phyloP scores from a whole-genome alignment of 108 stramenopile genomes.

The Craspedostauros australis region DNA sequence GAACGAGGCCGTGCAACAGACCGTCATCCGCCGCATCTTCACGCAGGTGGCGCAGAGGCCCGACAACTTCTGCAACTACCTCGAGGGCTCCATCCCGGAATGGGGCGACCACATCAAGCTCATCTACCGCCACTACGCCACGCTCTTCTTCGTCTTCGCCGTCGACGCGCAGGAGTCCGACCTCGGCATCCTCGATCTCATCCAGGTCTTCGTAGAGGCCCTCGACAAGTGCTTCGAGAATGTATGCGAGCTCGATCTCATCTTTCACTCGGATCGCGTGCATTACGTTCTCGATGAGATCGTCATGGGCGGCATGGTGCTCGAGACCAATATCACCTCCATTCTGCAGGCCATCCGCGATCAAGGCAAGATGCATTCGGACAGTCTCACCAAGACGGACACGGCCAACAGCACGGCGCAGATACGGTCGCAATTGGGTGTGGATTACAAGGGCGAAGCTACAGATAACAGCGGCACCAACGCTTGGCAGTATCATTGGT shows the following conservation, averaged over 20 bases:
- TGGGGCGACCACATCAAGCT: slow-evolving; percentile 97
- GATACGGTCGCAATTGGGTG: slow-evolving; percentile 38
- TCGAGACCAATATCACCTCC: slow-evolving; percentile 94
- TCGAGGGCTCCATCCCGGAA: slow-evolving; percentile 93
- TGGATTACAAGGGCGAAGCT: no score
- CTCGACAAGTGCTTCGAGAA: slow-evolving; percentile 99
- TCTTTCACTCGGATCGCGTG: slow-evolving; percentile 95
- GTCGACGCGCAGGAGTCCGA: slow-evolving; percentile 97
- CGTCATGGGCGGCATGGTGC: slow-evolving; percentile 99
- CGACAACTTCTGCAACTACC: slow-evolving; percentile 98
- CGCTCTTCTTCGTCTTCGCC: slow-evolving; percentile 98
- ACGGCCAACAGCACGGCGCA: slow-evolving; percentile 27
- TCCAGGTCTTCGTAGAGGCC: slow-evolving; percentile 99
- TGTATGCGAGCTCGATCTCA: slow-evolving; percentile 99
- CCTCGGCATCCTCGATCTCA: slow-evolving; percentile 97
- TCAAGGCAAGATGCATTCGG: slow-evolving; percentile 87
- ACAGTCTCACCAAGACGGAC: slow-evolving; percentile 54
- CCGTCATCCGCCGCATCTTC: slow-evolving; percentile 91
- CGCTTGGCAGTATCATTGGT: slow-evolving; percentile 38
- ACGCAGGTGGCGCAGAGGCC: slow-evolving; percentile 94
- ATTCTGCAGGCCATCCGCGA: slow-evolving; percentile 92
- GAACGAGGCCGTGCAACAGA: slow-evolving; percentile 89
- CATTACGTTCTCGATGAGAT: slow-evolving; percentile 94
- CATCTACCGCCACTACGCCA: slow-evolving; percentile 99
- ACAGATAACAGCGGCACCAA: no score